A percentile compares a stretch with the other conserved stretches of the same genome.
These are phyloP conservation scores for Sclerotinia glacialis DNA, from an alignment of 2,329 filamentous ascomycete species.

Conservation along the genomic window DNA sequence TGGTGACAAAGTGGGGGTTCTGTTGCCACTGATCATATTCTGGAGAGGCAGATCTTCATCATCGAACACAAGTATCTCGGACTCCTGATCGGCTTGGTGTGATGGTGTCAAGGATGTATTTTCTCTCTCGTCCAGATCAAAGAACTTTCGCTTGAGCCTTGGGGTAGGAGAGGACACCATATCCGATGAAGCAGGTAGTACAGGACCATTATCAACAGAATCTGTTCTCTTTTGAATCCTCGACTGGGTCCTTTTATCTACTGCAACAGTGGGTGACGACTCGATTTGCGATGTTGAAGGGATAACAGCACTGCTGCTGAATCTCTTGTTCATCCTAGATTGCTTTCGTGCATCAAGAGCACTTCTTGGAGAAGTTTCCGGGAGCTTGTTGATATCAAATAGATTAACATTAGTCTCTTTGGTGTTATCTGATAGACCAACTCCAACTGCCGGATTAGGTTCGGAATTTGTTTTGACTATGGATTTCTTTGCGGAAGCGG, in stretches of 20 bases:
- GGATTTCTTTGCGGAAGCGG: neutral
- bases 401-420: neutral
- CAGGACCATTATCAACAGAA: neutral
- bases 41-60: neutral
- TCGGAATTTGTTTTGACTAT: neutral
- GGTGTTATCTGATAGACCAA: neutral
- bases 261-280: conserved; percentile 4
- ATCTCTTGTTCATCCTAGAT: neutral
- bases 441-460: neutral
- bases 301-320: conserved; percentile 9
- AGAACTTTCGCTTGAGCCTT: conserved; percentile 12
- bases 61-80: neutral
- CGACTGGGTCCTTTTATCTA: neutral
- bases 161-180: neutral
- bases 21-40: neutral
- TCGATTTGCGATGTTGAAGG: conserved; percentile 14
- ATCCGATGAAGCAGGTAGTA: neutral
- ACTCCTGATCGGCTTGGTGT: neutral
- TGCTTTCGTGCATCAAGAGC: conserved; percentile 11
- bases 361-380: conserved; percentile 19
- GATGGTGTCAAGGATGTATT: neutral
- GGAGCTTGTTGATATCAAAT: conserved; percentile 13
- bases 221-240: neutral
- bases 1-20: neutral
- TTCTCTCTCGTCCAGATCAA: conserved; percentile 17